Evolutionary conservation across 164 flowering plant species (phyloP), one percentile per base, ranked within the genome.

Genomic region (Berberis thunbergii): DNA sequence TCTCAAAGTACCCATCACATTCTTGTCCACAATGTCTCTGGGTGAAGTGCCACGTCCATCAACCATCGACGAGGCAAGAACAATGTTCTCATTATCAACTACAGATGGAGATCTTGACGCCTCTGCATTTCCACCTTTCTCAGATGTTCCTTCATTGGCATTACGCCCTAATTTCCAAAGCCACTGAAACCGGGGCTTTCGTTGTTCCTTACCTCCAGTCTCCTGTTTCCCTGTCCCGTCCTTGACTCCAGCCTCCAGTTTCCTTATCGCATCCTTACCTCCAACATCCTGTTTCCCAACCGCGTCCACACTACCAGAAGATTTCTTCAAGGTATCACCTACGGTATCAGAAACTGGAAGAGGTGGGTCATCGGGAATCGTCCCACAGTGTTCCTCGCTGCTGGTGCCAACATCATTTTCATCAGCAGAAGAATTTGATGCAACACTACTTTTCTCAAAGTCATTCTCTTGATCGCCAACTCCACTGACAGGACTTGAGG

Each of bases 101-200:
- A 41, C 43, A 40, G 57, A 46, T 13, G 55, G 52, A 3, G 72
- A 65, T 66, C 50, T 74, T 38, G 60, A 62, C 13, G 72, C 64
- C 56, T 68, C 78, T 9, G 58, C 53, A 7, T 12, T 45, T 38
- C 65, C 60, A 50, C 67, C 79, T 74, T 73, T 88, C 12, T 80
- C 85, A 44, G 83, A 76, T 42, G 76, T 63, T 64, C 74, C 90
- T 59, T 84, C 94, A 66, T 68, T 75, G 59, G 69, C 57, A 75
- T 70, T 76, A 59, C 85, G 75, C 63, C 88, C 90, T 68, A 89
- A 83, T 81, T 82, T 89, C 97, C 93, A 85, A 56, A 91, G 59
- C 99, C 97, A 91, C 46, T 75, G 91, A 64, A 94, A 87, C 73
- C 83, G 71, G 57, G 61, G 73, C 69, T 83, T 94, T 61, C 82